These are phyloP conservation scores for Solidago caesia DNA, from an alignment of 129 eudicot species.

Conservation along the genomic window DNA sequence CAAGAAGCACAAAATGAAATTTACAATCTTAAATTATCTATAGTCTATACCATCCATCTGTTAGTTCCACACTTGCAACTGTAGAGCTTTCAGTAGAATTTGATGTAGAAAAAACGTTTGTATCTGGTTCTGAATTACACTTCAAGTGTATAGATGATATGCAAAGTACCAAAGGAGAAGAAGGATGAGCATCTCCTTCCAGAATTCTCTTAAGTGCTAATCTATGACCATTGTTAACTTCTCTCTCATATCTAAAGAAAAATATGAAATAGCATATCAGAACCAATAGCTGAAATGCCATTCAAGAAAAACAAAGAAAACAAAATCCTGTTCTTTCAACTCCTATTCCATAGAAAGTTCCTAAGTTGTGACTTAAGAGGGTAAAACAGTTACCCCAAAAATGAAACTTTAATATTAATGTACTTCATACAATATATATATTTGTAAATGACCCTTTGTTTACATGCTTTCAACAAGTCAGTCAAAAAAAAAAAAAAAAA, in stretches of 20 bases:
- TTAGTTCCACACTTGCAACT: slow-evolving; percentile 59
- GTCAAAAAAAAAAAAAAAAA: background rate
- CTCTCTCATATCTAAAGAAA: slow-evolving; percentile 74
- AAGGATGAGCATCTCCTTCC: slow-evolving; percentile 91
- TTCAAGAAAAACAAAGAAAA: too few species aligned
- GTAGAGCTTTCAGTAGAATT: slow-evolving; percentile 28
- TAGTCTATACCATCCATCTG: slow-evolving; percentile 90
- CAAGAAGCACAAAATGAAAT: slow-evolving; percentile 15
- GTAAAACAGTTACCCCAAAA: background rate
- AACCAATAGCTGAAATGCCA: background rate
- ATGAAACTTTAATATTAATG: too few species aligned
- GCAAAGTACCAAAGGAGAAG: slow-evolving; percentile 80
- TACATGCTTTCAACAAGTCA: background rate
- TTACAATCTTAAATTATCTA: slow-evolving; percentile 22
- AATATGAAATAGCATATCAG: slow-evolving; percentile 7
- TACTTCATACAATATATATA: too few species aligned
- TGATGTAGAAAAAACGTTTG: slow-evolving; percentile 33
- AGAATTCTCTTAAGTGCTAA: slow-evolving; percentile 84
- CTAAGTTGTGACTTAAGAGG: background rate
- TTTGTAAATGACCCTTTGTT: too few species aligned
- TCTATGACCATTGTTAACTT: slow-evolving; percentile 85
- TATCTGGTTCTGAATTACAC: slow-evolving; percentile 24
- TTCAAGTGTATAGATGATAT: slow-evolving; percentile 58
- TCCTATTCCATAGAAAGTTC: too few species aligned
- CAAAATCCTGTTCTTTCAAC: too few species aligned